Evolutionary conservation across 2,329 filamentous ascomycete species (phyloP).

Genomic region (Clarireedia hainanense): DNA sequence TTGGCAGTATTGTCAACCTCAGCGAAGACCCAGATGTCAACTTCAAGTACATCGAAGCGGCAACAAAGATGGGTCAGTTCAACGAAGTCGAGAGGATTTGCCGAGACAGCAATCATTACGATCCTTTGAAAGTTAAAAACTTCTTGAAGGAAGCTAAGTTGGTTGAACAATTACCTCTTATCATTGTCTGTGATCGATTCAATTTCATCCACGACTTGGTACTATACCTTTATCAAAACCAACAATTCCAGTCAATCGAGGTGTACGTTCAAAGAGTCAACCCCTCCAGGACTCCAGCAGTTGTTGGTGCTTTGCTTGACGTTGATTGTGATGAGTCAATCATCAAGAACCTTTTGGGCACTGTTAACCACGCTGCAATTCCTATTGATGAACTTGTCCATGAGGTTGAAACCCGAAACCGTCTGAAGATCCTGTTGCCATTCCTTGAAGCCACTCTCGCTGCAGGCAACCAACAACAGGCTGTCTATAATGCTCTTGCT

Average conservation of each 20-base stretch:
- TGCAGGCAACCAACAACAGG: constrained; percentile 88
- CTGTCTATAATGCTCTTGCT: constrained; percentile 91
- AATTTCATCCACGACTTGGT: constrained; percentile 97
- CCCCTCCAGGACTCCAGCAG: constrained; percentile 79
- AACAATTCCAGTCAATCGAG: constrained; percentile 98
- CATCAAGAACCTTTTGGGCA: constrained; percentile 84
- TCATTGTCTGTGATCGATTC: constrained; percentile 98
- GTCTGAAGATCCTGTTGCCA: constrained; percentile 87
- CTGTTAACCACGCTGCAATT: constrained; percentile 75
- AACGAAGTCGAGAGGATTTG: constrained; percentile 97
- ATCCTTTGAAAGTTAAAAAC: constrained; percentile 82
- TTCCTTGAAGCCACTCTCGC: constrained; percentile 92
- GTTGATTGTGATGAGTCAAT: constrained; percentile 96
- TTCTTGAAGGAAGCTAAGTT: constrained; percentile 96
- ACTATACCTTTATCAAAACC: constrained; percentile 95
- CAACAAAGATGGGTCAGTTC: constrained; percentile 86
- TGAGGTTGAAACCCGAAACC: constrained; percentile 93
- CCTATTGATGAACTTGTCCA: constrained; percentile 90
- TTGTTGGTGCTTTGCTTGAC: constrained; percentile 87
- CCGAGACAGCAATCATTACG: constrained; percentile 62
- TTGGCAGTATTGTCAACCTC: constrained; percentile 95
- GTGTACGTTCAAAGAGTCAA: constrained; percentile 97
- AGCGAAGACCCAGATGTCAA: constrained; percentile 92
- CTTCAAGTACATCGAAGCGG: constrained; percentile 99
- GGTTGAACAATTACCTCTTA: constrained; percentile 86